A percentile compares a stretch with the other conserved stretches of the same genome.
These are phyloP conservation scores for Calophaca sinica DNA, from an alignment of 306 rosid species.

Conservation along the genomic window DNA sequence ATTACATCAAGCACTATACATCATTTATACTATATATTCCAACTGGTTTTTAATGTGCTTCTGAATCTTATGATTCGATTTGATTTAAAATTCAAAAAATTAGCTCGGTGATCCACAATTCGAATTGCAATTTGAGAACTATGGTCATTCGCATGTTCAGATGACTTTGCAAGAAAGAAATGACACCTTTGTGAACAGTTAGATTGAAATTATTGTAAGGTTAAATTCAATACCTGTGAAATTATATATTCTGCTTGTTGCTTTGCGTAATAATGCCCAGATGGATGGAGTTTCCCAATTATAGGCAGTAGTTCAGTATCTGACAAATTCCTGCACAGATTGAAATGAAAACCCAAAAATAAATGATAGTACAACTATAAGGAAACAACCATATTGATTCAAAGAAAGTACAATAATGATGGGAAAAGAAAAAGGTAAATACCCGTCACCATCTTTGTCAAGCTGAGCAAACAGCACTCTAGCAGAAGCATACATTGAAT, in stretches of 20 bases:
- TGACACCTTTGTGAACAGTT: background rate
- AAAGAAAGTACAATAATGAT: slow-evolving; percentile 18
- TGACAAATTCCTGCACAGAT: slow-evolving; percentile 67
- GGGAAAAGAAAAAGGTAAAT: slow-evolving; percentile 38
- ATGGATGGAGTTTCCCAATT: slow-evolving; percentile 89
- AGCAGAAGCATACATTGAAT: slow-evolving; percentile 75
- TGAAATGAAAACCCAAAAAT: slow-evolving; percentile 34
- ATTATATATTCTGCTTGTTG: slow-evolving; percentile 88
- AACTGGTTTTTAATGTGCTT: too few relatives aligned
- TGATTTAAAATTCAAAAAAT: background rate
- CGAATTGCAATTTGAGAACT: background rate
- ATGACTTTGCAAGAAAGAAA: background rate
- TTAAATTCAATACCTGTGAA: slow-evolving; percentile 70
- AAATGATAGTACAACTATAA: slow-evolving; percentile 27
- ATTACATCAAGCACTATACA: background rate
- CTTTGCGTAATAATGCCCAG: slow-evolving; percentile 89
- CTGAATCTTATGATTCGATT: background rate
- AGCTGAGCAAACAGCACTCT: slow-evolving; percentile 74
- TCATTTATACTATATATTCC: too few relatives aligned
- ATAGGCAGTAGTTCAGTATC: slow-evolving; percentile 75
- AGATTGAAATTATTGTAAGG: background rate
- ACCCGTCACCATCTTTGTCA: slow-evolving; percentile 94
- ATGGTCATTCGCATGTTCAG: background rate
- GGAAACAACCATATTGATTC: slow-evolving; percentile 34
- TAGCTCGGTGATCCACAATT: background rate